Base-by-base conservation (phyloP, 345 rosid genomes). In the Euphorbia peplus region DNA sequence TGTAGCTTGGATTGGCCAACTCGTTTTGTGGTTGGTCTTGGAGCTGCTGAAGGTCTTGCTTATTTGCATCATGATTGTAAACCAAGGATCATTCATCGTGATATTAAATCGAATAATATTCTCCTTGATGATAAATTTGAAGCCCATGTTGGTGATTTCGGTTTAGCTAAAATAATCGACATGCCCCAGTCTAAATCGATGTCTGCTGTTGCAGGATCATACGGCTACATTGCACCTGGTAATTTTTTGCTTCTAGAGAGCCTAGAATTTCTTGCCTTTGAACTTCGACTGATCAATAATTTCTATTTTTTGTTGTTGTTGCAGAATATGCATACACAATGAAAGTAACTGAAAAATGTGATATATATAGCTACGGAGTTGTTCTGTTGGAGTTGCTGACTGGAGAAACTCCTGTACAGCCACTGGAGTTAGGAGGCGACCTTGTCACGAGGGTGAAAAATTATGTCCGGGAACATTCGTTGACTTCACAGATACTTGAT, bases 141-240 rank as follows among this genome's bases (percentile, higher is more conserved):
- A 63, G 93, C 96, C 74, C 93, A 90, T 82, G 96, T 90, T 4
- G 96, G 96, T 60, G 96, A 90, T 71, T 90, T 90, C 74, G 96
- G 96, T 19, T 75, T 90, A 65, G 93, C 96, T 1, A 90, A 90
- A 80, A 69, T 90, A 69, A 85, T 88, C 21, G 93, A 90, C 73
- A 75, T 90, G 59, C 82, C 93, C 42, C 81, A 73, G 69, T 88
- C 96, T 26, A 90, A 90, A 64, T 88, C 96, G 55, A 88, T 90
- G 91, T 88, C 93, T 24, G 90, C 96, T 21, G 82, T 88, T 68
- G 96, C 93, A 58, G 96, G 96, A 71, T 90, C 96, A 50, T 90
- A 90, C 61, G 96, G 93, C n/a, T 90, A 88, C 76, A 90, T 90
- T 22, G 92, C 96, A 68, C 96, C 93, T 78, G 96, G 96, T 86